phyloP scores from a whole-genome alignment of 495 filamentous ascomycete genomes.

The Sporormia fimetaria region DNA sequence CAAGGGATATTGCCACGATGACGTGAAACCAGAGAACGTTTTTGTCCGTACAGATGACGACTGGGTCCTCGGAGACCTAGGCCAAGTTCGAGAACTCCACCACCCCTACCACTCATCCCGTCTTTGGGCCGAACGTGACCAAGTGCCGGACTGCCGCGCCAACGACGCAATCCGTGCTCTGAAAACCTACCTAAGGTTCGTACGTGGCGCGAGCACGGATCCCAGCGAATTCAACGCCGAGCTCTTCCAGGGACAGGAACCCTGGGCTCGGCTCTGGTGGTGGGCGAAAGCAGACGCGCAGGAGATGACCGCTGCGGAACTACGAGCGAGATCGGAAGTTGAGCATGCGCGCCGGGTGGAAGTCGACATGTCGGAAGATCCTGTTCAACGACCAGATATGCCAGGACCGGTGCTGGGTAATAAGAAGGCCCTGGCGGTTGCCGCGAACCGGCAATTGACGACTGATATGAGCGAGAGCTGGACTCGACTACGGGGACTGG shows the following conservation, averaged over 20 bases:
- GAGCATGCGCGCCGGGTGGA: too few species aligned
- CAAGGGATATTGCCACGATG: constrained; percentile 25
- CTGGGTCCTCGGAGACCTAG: constrained; percentile 27
- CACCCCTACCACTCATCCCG: constrained; percentile 19
- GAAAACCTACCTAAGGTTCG: constrained; percentile 13
- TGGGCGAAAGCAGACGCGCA: constrained; percentile 1
- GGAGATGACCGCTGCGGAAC: neutral
- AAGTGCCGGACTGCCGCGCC: constrained; percentile 7
- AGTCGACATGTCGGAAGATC: too few species aligned
- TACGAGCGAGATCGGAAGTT: neutral
- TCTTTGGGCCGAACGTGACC: constrained; percentile 4
- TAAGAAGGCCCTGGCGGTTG: too few species aligned
- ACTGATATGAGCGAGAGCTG: too few species aligned
- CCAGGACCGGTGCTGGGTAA: too few species aligned
- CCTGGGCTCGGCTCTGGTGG: constrained; percentile 14
- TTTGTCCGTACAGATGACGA: constrained; percentile 11
- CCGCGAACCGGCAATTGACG: too few species aligned
- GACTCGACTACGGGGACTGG: too few species aligned
- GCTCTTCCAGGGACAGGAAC: constrained; percentile 3
- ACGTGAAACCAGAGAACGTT: constrained; percentile 28
- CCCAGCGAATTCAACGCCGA: constrained; percentile 3
- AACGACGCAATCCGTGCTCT: constrained; percentile 16
- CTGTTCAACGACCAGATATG: too few species aligned
- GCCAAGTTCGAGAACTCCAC: constrained; percentile 22
- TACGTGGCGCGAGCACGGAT: constrained; percentile 4